These are phyloP conservation scores for Nakazawaea pomicola DNA, from an alignment of 805 yeast genomes.

Conservation along the genomic window DNA sequence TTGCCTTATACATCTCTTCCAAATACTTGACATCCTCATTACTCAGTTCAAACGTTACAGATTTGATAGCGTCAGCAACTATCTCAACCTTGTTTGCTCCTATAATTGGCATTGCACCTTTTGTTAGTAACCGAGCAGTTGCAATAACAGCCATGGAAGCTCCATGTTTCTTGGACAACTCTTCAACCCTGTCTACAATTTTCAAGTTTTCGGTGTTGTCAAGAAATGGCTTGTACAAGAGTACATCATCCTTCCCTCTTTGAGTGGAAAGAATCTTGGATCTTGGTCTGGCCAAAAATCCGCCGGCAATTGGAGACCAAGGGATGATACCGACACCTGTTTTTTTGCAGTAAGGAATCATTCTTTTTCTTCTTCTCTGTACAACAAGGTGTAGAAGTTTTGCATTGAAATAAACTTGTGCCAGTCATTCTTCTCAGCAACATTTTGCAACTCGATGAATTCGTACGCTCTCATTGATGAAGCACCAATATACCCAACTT, in stretches of 20 bases:
- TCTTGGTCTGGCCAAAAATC: background rate
- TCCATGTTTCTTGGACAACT: slow-evolving; percentile 39
- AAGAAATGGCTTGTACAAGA: slow-evolving; percentile 9
- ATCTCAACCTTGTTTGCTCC: slow-evolving; percentile 45
- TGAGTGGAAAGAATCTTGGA: background rate
- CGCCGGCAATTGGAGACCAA: background rate
- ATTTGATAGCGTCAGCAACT: slow-evolving; percentile 53
- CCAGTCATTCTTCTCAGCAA: slow-evolving; percentile 56
- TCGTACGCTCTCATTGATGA: slow-evolving; percentile 54
- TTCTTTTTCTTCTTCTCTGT: slow-evolving; percentile 66
- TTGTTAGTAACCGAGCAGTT: slow-evolving; percentile 46
- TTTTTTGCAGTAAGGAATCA: slow-evolving; percentile 49
- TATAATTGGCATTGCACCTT: slow-evolving; percentile 50
- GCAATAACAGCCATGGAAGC: slow-evolving; percentile 51
- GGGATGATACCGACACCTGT: background rate
- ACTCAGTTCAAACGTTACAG: slow-evolving; percentile 34
- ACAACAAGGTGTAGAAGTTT: slow-evolving; percentile 48
- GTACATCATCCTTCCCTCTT: background rate
- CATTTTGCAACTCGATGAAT: slow-evolving; percentile 47
- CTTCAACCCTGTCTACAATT: slow-evolving; percentile 47
- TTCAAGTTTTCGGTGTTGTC: slow-evolving; percentile 22
- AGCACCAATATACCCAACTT: slow-evolving; percentile 56
- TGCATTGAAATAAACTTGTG: slow-evolving; percentile 57
- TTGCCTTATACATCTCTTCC: slow-evolving; percentile 32
- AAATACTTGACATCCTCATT: slow-evolving; percentile 29